phyloP scores from a whole-genome alignment of 1,284 basidiomycete genomes.

The Meira nashicola region DNA sequence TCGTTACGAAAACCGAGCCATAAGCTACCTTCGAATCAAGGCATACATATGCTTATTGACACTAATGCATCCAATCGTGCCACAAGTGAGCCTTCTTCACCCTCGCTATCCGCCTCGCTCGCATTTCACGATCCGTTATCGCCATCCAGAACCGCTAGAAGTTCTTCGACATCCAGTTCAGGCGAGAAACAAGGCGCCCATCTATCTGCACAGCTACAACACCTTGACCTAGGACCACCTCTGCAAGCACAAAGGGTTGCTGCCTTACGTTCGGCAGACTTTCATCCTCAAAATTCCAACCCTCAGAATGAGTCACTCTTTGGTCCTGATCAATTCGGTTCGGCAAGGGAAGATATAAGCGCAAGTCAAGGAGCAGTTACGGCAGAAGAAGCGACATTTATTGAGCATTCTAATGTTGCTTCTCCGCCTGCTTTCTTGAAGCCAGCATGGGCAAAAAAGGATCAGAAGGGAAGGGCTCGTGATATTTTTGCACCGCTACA shows the following conservation, averaged over 20 bases:
- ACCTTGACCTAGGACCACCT: neutral
- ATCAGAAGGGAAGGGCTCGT: constrained; percentile 13
- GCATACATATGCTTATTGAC: neutral
- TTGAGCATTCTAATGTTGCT: constrained; percentile 41
- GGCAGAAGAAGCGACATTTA: constrained; percentile 34
- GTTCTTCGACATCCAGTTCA: constrained; percentile 2
- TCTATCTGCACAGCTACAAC: neutral
- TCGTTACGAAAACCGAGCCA: constrained; percentile 7
- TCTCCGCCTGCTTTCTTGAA: constrained; percentile 41
- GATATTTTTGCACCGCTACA: constrained; percentile 49
- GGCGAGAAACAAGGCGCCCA: constrained; percentile 3
- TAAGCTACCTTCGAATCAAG: constrained; percentile 1
- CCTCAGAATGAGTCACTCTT: too few species aligned
- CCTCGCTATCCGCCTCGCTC: neutral
- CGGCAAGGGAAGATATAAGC: constrained; percentile 1
- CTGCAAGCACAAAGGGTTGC: neutral
- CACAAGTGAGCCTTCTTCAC: neutral
- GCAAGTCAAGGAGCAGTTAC: constrained; percentile 1
- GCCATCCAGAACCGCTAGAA: neutral
- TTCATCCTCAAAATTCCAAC: too few species aligned
- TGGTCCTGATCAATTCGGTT: neutral
- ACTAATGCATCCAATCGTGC: neutral
- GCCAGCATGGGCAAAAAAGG: constrained; percentile 29
- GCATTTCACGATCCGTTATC: neutral
- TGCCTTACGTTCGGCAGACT: neutral